Percentiles rank a stretch among this genome's conserved stretches.
Evolutionary conservation across 164 flowering plant genomes (phyloP).

Genomic region (Tinospora cordifolia): DNA sequence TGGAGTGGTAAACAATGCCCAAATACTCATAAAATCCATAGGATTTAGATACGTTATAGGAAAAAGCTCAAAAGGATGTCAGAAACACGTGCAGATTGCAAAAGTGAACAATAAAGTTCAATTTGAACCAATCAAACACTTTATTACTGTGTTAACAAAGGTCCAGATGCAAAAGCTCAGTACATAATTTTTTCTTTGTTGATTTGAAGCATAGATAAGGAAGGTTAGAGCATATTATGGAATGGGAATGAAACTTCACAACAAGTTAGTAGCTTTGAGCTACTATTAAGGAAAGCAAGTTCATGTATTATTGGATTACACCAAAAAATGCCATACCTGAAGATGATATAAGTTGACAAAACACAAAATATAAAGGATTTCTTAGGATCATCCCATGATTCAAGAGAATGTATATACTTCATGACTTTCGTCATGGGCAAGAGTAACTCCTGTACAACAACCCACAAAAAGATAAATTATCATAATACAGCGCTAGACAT

Average conservation of each 20-base stretch:
- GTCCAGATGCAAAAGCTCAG: no score
- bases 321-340: slow-evolving; percentile 35
- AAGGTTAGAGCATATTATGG: neutral
- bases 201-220: neutral
- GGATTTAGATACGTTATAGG: no score
- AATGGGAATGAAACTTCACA: no score
- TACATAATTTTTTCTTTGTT: neutral
- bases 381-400: slow-evolving; percentile 68
- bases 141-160: no score
- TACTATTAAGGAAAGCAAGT: neutral
- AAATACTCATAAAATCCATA: no score
- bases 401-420: slow-evolving; percentile 44
- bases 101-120: neutral
- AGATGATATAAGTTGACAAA: slow-evolving; percentile 44
- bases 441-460: slow-evolving; percentile 68
- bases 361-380: slow-evolving; percentile 64
- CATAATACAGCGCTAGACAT: neutral
- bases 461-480: neutral
- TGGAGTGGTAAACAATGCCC: no score
- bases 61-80: neutral
- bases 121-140: no score
- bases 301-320: no score
- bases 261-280: neutral
- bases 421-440: slow-evolving; percentile 54
- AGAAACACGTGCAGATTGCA: neutral